Evolutionary conservation across 2,329 filamentous ascomycete genomes (phyloP).

Genomic region (Pseudopyricularia cyperi): DNA sequence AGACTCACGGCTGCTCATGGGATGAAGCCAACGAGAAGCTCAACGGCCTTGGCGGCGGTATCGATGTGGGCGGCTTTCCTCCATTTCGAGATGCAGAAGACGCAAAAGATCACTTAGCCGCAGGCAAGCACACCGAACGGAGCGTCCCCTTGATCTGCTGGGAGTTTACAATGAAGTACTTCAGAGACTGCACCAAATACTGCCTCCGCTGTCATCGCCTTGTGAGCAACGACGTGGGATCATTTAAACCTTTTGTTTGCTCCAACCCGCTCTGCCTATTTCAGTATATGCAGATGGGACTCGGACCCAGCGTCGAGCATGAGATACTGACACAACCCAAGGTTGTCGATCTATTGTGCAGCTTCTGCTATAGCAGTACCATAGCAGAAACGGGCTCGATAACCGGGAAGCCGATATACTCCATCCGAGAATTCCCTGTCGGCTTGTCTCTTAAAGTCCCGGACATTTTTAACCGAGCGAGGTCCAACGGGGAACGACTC

Average conservation of each 20-base stretch:
- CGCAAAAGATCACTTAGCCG: conserved; percentile 13
- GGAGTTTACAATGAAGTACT: conserved; percentile 66
- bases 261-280: conserved; percentile 63
- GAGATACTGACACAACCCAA: conserved; percentile 68
- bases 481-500: neutral
- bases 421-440: conserved; percentile 28
- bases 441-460: conserved; percentile 26
- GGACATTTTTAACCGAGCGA: conserved; percentile 1
- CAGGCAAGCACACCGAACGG: conserved; percentile 9
- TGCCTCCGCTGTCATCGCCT: conserved; percentile 74
- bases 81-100: neutral
- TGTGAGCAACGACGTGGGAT: conserved; percentile 50
- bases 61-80: neutral
- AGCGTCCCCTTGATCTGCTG: conserved; percentile 48
- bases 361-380: conserved; percentile 58
- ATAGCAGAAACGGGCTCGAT: conserved; percentile 2
- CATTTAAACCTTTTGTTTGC: conserved; percentile 71
- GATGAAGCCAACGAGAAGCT: conserved; percentile 42
- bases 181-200: conserved; percentile 72
- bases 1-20: conserved; percentile 45
- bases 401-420: conserved; percentile 4
- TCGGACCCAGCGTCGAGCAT: conserved; percentile 75
- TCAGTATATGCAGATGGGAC: conserved; percentile 77
- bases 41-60: neutral
- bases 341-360: conserved; percentile 74